Base-by-base conservation (phyloP, 192 early-diverging fungal species). In the Phycomyces blakesleeanus region DNA sequence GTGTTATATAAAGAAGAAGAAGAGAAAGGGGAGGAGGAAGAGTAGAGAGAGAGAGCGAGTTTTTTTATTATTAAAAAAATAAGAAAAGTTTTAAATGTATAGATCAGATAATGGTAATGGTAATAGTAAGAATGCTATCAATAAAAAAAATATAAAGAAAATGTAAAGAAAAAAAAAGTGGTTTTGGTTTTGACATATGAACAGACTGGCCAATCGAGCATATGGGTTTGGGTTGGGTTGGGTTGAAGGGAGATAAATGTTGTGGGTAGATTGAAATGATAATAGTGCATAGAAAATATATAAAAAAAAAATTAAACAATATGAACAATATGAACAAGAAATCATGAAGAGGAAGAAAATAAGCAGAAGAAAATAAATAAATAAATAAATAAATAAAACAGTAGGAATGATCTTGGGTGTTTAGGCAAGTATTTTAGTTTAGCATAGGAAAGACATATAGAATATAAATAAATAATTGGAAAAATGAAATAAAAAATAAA, bases 151-250 rank as follows among this genome's bases (percentile, higher is more conserved):
- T 34, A 34, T 34, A 34, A 5, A 34, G 7, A 5, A 34, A 34
- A 34, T 34, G 7, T 5, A 5, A 34, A 34, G 2, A 34, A 34
- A 34, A 34, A 34, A 7, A 34, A 40, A 39, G 34, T 58, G 39
- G 39, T 25, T 44, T 40, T 42, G 3, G n/a, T 53, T 53, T 24
- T 53, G 14, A 34, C 14, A 41, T 57, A 37, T 37, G 20, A 39
- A 57, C 8, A 53, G 22, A 50, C 61, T 51, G 61, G 61, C 61
- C 61, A 51, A 54, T 63, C 61, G 53, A 63, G 34, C 51, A 52
- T 52, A 63, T 14, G 18, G 18, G 18, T n/a, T 7, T n/a, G 18
- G 3, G n/a, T n/a, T n/a, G n/a, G n/a, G n/a, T n/a, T n/a, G n/a
- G n/a, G n/a, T n/a, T n/a, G n/a, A n/a, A n/a, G n/a, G n/a, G n/a